These are phyloP conservation scores for Zizania palustris DNA, from an alignment of 202 grass and related monocot genomes.

Conservation along the genomic window DNA sequence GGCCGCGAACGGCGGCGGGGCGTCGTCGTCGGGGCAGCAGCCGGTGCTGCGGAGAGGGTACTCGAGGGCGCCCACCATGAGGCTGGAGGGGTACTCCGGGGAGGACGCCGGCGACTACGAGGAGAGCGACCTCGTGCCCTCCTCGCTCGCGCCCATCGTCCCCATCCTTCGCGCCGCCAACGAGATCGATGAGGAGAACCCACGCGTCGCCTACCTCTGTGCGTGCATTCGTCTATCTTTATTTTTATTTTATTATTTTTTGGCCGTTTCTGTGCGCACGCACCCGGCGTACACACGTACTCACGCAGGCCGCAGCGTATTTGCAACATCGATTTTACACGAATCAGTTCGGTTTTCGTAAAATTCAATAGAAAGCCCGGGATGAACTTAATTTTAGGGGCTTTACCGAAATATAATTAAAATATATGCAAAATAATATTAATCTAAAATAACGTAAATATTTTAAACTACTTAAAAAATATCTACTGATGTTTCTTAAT, in stretches of 20 bases:
- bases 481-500: no score
- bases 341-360: no score
- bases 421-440: no score
- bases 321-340: no score
- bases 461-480: no score
- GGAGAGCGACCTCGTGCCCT: conserved; percentile 87
- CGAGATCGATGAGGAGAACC: conserved; percentile 72
- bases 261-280: no score
- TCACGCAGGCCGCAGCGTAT: not conserved
- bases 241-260: no score
- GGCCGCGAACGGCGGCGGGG: conserved; percentile 39
- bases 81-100: conserved; percentile 39
- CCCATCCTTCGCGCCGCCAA: conserved; percentile 94
- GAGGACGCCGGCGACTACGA: conserved; percentile 43
- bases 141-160: conserved; percentile 73
- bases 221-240: conserved; percentile 4
- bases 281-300: not conserved
- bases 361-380: no score
- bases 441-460: no score
- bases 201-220: conserved; percentile 93
- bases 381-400: no score
- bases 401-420: no score
- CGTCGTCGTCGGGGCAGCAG: conserved; percentile 24
- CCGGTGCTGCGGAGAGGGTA: not conserved
- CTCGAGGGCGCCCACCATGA: conserved; percentile 54